Evolutionary conservation across 1,139 yeast genomes (phyloP), one percentile per base, ranked within the genome.

Genomic region (Pichia sp.): DNA sequence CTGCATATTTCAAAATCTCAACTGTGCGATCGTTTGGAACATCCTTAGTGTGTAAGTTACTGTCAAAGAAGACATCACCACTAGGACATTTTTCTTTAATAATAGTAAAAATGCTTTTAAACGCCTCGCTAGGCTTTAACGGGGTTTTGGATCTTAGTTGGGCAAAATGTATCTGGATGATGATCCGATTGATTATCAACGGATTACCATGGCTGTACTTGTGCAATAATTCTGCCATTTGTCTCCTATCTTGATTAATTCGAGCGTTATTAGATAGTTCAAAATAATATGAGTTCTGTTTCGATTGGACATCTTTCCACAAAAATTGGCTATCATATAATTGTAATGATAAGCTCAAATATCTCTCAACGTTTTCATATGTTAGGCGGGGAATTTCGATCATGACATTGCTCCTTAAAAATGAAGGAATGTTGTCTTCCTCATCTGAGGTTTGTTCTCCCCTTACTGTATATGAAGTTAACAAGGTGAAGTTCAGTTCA

Each of bases 1-100:
- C 75, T 1, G 82, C 82, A 61, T 69, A 73, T 49, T 75, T 72
- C 51, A 80, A 60, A 31, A 79, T 60, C 6, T 65, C 59, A 8
- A 60, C 51, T 1, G 59, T 49, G 48, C 62, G 59, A 30, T 61
- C 61, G 29, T 63, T 63, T 36, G 13, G 40, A 44, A 58, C 57
- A 45, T 31, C 26, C 13, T 52, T 44, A 8, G 36, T 43, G 26
- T 19, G 1, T 10, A 19, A 8, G 8, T 26, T 41, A 15, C 34
- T 31, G 8, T 49, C 54, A 4, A 7, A 36, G 15, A 45, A 45
- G 6, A 23, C 11, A n/a, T 45, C 8, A 31, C 36, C 26, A 31
- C 34, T 32, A 11, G 45, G 29, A 16, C 26, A 47, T 13, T 5
- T 29, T 7, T 13, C 10, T 11, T 47, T 32, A 2, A 15, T 5